Conservation (phyloP, 345 rosid species). For the Eucalyptus polybractea region DNA sequence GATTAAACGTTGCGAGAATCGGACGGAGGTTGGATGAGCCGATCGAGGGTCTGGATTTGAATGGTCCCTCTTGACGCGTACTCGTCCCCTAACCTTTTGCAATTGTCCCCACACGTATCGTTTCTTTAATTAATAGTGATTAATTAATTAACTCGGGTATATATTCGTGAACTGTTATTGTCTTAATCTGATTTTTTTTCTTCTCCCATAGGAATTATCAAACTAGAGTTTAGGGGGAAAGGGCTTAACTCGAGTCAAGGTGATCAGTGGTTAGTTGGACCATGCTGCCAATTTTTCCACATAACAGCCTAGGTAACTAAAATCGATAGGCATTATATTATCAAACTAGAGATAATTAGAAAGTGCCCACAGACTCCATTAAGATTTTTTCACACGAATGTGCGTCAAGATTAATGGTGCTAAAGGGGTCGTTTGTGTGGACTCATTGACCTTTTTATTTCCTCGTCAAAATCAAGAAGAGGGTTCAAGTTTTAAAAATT, state of each 20-base stretch:
- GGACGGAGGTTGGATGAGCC: not conserved
- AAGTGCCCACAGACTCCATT: not conserved
- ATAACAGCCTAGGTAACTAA: not conserved
- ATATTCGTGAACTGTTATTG: not conserved
- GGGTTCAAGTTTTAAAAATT: not conserved
- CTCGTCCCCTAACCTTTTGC: not conserved
- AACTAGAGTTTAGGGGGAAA: not conserved
- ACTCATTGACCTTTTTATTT: not conserved
- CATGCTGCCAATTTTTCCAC: not conserved
- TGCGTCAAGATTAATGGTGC: not conserved
- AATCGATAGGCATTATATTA: not conserved
- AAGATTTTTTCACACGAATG: not conserved
- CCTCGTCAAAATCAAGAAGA: not conserved
- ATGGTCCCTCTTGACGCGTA: not conserved
- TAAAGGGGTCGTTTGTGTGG: not conserved
- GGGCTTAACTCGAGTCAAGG: not conserved
- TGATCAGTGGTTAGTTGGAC: not conserved
- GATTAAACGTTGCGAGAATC: not conserved
- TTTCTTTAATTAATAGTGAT: not conserved
- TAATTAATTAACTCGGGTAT: not conserved
- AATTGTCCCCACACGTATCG: not conserved
- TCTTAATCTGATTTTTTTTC: not conserved
- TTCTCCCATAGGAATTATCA: not conserved
- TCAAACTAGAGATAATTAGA: not conserved
- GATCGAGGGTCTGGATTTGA: not conserved